phyloP scores from a whole-genome alignment of 306 rosid species.

The Sechiopsis laciniata region DNA sequence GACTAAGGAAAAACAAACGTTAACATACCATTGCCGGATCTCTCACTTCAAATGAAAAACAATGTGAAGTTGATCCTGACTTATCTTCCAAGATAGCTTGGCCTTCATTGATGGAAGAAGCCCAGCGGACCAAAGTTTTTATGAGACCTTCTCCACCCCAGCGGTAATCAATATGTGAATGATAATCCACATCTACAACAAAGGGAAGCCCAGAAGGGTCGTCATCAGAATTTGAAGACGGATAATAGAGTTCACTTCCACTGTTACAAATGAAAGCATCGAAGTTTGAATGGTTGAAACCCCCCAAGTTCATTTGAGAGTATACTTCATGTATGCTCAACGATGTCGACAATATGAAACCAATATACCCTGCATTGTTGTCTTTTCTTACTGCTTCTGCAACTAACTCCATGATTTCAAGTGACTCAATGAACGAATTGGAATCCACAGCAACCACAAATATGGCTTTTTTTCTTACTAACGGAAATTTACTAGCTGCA shows the following conservation, averaged over 20 bases:
- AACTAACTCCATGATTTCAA: constrained; percentile 30
- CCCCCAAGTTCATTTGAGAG: constrained; percentile 35
- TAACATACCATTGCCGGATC: constrained; percentile 34
- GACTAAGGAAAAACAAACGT: background rate
- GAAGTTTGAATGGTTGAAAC: constrained; percentile 36
- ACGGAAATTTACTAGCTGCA: constrained; percentile 26
- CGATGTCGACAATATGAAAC: constrained; percentile 41
- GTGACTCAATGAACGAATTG: constrained; percentile 30
- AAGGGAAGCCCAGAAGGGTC: constrained; percentile 48
- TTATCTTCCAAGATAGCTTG: constrained; percentile 30
- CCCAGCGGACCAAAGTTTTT: constrained; percentile 52
- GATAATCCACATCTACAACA: constrained; percentile 43
- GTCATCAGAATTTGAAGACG: constrained; percentile 36
- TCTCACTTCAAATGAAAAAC: constrained; percentile 39
- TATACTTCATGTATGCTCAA: constrained; percentile 34
- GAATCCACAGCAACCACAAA: constrained; percentile 42
- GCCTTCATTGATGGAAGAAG: constrained; percentile 35
- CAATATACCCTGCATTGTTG: constrained; percentile 32
- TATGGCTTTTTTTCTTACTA: constrained; percentile 37
- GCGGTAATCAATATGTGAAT: constrained; percentile 42
- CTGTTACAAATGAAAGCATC: constrained; percentile 50
- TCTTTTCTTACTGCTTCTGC: constrained; percentile 34
- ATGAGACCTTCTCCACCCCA: constrained; percentile 56
- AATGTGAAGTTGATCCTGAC: constrained; percentile 37
- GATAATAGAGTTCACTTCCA: constrained; percentile 49